These are phyloP conservation scores for Solanum acaule DNA, from an alignment of 257 asterid genomes.

Conservation along the genomic window DNA sequence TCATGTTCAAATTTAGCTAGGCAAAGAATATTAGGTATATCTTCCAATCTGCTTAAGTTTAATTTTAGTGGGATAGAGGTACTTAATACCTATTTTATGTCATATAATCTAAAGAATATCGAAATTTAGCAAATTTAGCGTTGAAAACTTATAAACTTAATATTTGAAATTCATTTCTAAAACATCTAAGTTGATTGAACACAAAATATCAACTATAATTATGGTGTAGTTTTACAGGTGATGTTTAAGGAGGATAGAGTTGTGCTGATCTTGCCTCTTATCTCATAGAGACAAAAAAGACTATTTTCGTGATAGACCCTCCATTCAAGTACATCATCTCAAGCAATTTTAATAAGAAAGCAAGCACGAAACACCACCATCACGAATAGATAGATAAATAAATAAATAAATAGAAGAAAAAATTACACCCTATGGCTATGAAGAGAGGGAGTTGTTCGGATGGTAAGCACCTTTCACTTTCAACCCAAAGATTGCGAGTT, in stretches of 20 bases:
- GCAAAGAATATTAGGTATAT: not conserved
- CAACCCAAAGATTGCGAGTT: no score
- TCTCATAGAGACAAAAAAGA: not conserved
- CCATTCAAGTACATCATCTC: no score
- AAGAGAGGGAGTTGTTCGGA: fast-evolving
- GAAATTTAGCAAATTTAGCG: not conserved
- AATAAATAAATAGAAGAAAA: no score
- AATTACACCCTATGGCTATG: not conserved
- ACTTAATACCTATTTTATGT: not conserved
- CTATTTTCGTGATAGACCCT: no score
- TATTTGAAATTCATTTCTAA: not conserved
- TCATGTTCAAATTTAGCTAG: not conserved
- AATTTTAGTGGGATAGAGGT: not conserved
- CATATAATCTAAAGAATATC: not conserved
- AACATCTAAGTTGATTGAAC: not conserved
- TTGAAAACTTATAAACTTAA: not conserved
- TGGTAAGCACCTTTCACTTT: no score
- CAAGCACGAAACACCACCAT: not conserved
- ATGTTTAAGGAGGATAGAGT: no score
- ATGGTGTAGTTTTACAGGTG: no score
- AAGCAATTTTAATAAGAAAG: no score
- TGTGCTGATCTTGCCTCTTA: not conserved
- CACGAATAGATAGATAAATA: no score
- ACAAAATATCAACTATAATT: not conserved
- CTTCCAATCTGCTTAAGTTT: not conserved